These are phyloP conservation scores for Funneliformis geosporum DNA, from an alignment of 192 early-diverging fungal species.

Conservation along the genomic window DNA sequence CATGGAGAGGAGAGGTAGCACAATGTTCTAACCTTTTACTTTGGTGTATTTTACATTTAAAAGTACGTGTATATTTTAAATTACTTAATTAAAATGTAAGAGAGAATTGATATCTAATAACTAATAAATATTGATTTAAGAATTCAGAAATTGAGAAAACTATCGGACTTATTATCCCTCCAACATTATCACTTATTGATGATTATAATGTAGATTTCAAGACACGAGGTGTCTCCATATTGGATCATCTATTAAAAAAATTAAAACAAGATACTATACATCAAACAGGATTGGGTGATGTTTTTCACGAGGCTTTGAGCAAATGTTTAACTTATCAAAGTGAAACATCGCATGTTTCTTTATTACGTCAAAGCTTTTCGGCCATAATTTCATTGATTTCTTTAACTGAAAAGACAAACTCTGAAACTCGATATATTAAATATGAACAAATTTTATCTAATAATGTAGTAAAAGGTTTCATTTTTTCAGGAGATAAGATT, in stretches of 20 bases:
- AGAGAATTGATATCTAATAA: neutral
- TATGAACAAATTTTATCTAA: slow-evolving; percentile 29
- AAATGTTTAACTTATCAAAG: slow-evolving; percentile 29
- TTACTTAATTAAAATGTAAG: neutral
- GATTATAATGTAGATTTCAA: slow-evolving; percentile 32
- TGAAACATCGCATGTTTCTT: slow-evolving; percentile 14
- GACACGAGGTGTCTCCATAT: slow-evolving; percentile 19
- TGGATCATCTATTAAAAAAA: slow-evolving; percentile 27
- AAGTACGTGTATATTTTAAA: neutral
- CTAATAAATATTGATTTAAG: neutral
- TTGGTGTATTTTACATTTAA: neutral
- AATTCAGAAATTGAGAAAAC: slow-evolving; percentile 9
- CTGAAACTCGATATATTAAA: neutral
- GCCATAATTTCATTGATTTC: slow-evolving; percentile 20
- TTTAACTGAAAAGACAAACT: neutral
- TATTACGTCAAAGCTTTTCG: slow-evolving; percentile 26
- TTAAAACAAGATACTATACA: slow-evolving; percentile 13
- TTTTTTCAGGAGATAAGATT: slow-evolving; percentile 22
- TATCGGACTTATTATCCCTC: slow-evolving; percentile 30
- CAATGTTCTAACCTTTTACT: neutral
- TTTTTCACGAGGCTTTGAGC: slow-evolving; percentile 28
- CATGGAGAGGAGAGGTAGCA: slow-evolving; percentile 2
- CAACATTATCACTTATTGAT: slow-evolving; percentile 33
- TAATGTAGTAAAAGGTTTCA: slow-evolving; percentile 22
- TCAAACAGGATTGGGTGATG: slow-evolving; percentile 26